Percentiles rank a stretch among this genome's conserved stretches.
Evolutionary conservation across 345 rosid genomes (phyloP).

Genomic region (Linum lewisii): DNA sequence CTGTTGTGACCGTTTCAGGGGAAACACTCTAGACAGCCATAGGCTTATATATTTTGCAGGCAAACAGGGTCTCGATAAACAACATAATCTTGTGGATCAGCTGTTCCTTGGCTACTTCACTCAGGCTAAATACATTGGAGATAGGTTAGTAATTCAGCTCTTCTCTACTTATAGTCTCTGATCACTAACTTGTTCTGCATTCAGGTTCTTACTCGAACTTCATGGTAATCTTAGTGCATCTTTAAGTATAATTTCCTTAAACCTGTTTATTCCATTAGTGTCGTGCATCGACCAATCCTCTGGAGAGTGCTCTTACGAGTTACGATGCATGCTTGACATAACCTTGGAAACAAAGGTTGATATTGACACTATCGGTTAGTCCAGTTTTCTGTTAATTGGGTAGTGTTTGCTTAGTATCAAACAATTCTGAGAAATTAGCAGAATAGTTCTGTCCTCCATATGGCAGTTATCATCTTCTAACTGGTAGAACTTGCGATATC

Average conservation of each 20-base stretch:
- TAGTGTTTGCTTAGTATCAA: too few species aligned
- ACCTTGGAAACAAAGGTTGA: too few species aligned
- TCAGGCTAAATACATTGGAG: slow-evolving; percentile 72
- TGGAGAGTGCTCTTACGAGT: too few species aligned
- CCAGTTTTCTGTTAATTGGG: too few species aligned
- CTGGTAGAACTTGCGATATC: too few species aligned
- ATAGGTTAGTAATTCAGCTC: slow-evolving; percentile 37
- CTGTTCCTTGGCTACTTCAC: slow-evolving; percentile 80
- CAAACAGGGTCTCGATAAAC: slow-evolving; percentile 52
- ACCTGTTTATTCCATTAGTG: neutral
- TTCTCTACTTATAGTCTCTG: neutral
- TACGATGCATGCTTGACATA: too few species aligned
- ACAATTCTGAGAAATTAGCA: too few species aligned
- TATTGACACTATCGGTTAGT: too few species aligned
- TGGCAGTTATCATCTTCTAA: too few species aligned
- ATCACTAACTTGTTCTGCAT: neutral
- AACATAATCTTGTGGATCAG: slow-evolving; percentile 73
- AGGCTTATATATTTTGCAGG: slow-evolving; percentile 72
- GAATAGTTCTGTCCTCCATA: too few species aligned
- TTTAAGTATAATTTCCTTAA: neutral
- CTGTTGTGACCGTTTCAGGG: slow-evolving; percentile 33
- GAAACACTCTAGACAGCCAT: slow-evolving; percentile 77
- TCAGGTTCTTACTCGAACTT: neutral
- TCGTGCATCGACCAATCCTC: too few species aligned
- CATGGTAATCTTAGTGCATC: neutral